Conservation (phyloP, 208 protist species). For the Leishmania turanica region DNA sequence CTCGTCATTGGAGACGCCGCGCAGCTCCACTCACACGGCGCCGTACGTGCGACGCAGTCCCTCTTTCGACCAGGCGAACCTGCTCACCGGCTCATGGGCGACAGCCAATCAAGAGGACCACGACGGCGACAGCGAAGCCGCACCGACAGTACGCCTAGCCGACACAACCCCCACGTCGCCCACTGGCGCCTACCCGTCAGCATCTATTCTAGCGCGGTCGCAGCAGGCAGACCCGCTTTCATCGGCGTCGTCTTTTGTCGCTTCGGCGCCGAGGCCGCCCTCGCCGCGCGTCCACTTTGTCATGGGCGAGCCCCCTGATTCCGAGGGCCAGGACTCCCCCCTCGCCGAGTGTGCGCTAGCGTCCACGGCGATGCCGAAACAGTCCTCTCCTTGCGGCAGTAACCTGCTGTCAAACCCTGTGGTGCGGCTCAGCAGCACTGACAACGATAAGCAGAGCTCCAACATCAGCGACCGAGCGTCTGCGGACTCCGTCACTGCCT, state of each 20-base stretch:
- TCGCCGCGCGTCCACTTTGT: slow-evolving; percentile 11
- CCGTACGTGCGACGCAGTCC: slow-evolving; percentile 38
- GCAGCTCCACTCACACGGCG: slow-evolving; percentile 28
- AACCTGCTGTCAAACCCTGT: slow-evolving; percentile 24
- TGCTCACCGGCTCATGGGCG: neutral
- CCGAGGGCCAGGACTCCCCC: neutral
- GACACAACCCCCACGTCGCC: neutral
- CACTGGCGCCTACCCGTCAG: neutral
- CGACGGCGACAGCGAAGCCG: neutral
- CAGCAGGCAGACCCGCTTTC: neutral
- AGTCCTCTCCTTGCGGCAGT: neutral
- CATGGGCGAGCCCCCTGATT: neutral
- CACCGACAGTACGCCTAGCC: neutral
- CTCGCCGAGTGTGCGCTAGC: neutral
- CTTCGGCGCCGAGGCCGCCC: neutral
- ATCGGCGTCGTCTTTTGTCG: neutral
- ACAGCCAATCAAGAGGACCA: neutral
- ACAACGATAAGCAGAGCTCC: neutral
- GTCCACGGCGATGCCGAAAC: neutral
- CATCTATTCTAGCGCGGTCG: neutral
- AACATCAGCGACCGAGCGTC: neutral
- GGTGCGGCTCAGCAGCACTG: neutral
- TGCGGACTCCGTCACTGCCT: neutral
- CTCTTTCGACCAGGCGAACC: slow-evolving; percentile 11
- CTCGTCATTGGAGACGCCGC: slow-evolving; percentile 13